These are phyloP conservation scores for Arxiozyma heterogenica DNA, from an alignment of 1,139 yeast genomes.

Conservation along the genomic window DNA sequence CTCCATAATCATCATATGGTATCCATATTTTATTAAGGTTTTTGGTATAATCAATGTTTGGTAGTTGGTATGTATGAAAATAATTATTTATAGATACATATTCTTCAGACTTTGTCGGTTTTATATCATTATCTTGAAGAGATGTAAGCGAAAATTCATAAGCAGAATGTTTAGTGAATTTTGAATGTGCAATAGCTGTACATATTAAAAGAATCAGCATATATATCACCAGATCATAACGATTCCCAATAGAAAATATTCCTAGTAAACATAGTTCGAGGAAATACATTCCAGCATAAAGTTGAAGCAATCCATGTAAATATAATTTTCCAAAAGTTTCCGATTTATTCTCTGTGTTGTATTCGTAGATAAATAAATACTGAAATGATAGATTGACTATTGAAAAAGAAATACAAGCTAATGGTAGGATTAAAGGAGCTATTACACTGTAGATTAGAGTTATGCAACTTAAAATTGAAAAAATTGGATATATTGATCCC, in stretches of 20 bases:
- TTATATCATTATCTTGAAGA: background rate
- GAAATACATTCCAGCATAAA: slow-evolving; percentile 72
- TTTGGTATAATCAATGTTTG: slow-evolving; percentile 4
- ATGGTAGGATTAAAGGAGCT: slow-evolving; percentile 65
- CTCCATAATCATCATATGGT: slow-evolving; percentile 32
- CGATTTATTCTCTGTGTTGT: slow-evolving; percentile 40
- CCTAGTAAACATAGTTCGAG: slow-evolving; percentile 73
- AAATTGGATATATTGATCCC: slow-evolving; percentile 73
- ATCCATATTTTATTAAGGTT: slow-evolving; percentile 11
- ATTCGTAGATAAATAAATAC: slow-evolving; percentile 52
- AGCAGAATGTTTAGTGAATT: slow-evolving; percentile 29
- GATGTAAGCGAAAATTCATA: background rate
- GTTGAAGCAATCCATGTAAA: slow-evolving; percentile 64
- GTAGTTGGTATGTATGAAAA: slow-evolving; percentile 1
- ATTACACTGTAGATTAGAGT: slow-evolving; percentile 68
- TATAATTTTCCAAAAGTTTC: slow-evolving; percentile 67
- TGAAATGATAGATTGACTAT: slow-evolving; percentile 58
- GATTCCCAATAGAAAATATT: slow-evolving; percentile 52
- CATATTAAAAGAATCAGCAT: slow-evolving; percentile 38
- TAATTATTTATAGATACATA: background rate
- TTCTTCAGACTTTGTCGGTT: background rate
- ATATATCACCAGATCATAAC: slow-evolving; percentile 30
- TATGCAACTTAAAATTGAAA: slow-evolving; percentile 67
- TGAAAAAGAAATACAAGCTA: slow-evolving; percentile 49
- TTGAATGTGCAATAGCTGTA: slow-evolving; percentile 36